Percentiles rank a stretch among this genome's conserved stretches.
phyloP scores from a whole-genome alignment of 768 basidiomycete genomes.

The Psilocybe azurescens region DNA sequence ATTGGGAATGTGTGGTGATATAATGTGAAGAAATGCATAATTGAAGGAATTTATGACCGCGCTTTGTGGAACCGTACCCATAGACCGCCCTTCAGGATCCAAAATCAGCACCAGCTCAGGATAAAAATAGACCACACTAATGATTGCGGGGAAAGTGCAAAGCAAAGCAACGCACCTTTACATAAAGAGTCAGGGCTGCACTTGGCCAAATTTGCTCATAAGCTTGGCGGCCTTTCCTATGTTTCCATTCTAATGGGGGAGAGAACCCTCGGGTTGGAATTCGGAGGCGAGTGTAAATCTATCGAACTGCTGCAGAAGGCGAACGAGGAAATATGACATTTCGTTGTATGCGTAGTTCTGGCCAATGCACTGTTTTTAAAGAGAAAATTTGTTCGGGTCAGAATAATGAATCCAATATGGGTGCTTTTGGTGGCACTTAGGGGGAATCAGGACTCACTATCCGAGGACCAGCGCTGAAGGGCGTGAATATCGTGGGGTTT shows the following conservation, averaged over 20 bases:
- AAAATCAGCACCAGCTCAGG: not conserved
- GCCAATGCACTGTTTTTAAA: conserved; percentile 58
- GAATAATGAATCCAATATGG: not conserved
- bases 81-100: conserved; percentile 51
- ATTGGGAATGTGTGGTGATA: not conserved
- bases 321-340: conserved; percentile 73
- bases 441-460: conserved; percentile 39
- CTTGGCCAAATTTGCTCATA: conserved; percentile 67
- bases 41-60: not conserved
- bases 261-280: conserved; percentile 63
- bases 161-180: conserved; percentile 52
- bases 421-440: not conserved
- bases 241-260: conserved; percentile 63
- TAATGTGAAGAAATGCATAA: not conserved
- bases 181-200: conserved; percentile 66
- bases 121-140: not conserved
- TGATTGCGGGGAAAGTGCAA: conserved; percentile 4
- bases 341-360: conserved; percentile 82
- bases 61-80: conserved; percentile 57
- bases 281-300: conserved; percentile 64
- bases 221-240: conserved; percentile 51
- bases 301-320: conserved; percentile 69
- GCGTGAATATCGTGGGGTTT: conserved; percentile 73
- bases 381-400: not conserved
- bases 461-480: conserved; percentile 76